Conservation (phyloP, 768 basidiomycete genomes). For the Xerocomus spinulosus region DNA sequence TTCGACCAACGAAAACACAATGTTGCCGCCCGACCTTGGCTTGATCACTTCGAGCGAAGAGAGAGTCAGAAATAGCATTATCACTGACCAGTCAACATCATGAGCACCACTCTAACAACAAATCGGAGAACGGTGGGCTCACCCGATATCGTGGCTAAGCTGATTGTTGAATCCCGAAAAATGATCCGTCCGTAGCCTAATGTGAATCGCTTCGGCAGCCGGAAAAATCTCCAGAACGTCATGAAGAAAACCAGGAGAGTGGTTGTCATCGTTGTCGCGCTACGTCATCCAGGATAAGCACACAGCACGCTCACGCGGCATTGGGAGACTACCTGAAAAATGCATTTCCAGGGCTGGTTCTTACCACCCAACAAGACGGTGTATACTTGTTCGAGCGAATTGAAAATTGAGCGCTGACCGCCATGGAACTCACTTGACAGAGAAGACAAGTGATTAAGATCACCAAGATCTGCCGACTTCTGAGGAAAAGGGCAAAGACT, state of each 20-base stretch:
- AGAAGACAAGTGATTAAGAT: slow-evolving; percentile 7
- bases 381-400: slow-evolving; percentile 9
- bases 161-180: slow-evolving; percentile 15
- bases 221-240: slow-evolving; percentile 17
- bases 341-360: slow-evolving; percentile 8
- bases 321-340: slow-evolving; percentile 16
- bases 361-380: slow-evolving; percentile 14
- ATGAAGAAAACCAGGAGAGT: slow-evolving; percentile 12
- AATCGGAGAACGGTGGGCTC: neutral
- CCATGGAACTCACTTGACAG: slow-evolving; percentile 17
- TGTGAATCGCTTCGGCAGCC: slow-evolving; percentile 10
- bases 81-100: slow-evolving; percentile 1
- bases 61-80: slow-evolving; percentile 20
- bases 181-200: slow-evolving; percentile 4
- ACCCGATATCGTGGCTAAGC: slow-evolving; percentile 13
- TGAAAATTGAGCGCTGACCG: slow-evolving; percentile 9
- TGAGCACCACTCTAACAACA: neutral
- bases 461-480: slow-evolving; percentile 2
- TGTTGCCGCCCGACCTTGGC: slow-evolving; percentile 15
- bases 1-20: slow-evolving; percentile 18
- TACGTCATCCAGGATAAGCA: neutral
- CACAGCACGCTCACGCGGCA: neutral
- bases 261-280: slow-evolving; percentile 18
- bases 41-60: slow-evolving; percentile 8
- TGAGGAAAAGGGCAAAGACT: slow-evolving; percentile 19